These are phyloP conservation scores for Penium margaritaceum DNA, from an alignment of 139 green algal genomes.

Conservation along the genomic window DNA sequence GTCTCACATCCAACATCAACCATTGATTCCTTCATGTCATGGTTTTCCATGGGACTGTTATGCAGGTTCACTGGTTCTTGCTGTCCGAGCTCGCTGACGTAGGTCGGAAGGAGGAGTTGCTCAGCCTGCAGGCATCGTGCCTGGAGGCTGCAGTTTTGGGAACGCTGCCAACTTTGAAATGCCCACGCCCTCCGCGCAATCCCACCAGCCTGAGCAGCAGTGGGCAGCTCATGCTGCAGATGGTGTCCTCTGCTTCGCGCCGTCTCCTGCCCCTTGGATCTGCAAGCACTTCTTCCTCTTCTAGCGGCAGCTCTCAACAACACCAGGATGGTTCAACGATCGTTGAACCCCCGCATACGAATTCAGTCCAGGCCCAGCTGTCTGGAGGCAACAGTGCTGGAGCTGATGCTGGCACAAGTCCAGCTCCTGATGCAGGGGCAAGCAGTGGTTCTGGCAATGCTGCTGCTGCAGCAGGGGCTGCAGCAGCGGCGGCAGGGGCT, in stretches of 20 bases:
- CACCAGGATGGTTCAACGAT: too few species aligned
- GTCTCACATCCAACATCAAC: background rate
- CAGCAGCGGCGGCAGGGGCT: too few species aligned
- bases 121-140: slow-evolving; percentile 11
- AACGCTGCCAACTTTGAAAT: slow-evolving; percentile 13
- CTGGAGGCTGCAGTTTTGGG: slow-evolving; percentile 20
- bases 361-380: too few species aligned
- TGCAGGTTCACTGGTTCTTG: slow-evolving; percentile 74
- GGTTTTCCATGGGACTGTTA: background rate
- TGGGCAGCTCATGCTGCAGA: slow-evolving; percentile 2
- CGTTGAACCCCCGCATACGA: too few species aligned
- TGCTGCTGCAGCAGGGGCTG: too few species aligned
- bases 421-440: too few species aligned
- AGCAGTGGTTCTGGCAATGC: too few species aligned
- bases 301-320: background rate
- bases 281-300: slow-evolving; percentile 8
- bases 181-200: slow-evolving; percentile 6
- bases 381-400: too few species aligned
- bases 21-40: background rate
- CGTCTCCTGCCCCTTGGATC: slow-evolving; percentile 17
- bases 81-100: slow-evolving; percentile 76
- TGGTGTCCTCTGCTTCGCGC: slow-evolving; percentile 23
- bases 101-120: slow-evolving; percentile 6
- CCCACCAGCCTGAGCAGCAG: slow-evolving; percentile 9
- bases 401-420: too few species aligned